Percentiles rank a stretch among this genome's conserved stretches.
Conservation (phyloP, 2,329 filamentous ascomycete genomes). For the Colletotrichum sublineola region DNA sequence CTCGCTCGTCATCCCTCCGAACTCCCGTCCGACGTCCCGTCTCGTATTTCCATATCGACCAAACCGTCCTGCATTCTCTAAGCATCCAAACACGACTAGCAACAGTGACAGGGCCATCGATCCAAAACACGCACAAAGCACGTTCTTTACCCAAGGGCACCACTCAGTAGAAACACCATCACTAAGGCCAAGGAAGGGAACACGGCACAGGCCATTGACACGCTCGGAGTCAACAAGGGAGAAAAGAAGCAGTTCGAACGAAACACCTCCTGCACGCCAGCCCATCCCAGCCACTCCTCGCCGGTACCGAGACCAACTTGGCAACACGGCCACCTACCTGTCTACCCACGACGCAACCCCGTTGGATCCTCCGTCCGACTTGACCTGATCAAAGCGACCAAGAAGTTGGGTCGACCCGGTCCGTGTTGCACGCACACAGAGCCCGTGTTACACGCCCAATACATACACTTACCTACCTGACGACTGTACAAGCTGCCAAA, state of each 20-base stretch:
- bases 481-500: constrained; percentile 18
- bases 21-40: constrained; percentile 8
- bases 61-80: constrained; percentile 18
- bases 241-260: constrained; percentile 27
- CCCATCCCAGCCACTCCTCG: constrained; percentile 29
- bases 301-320: constrained; percentile 34
- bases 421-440: constrained; percentile 36
- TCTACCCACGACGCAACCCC: constrained; percentile 25
- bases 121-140: background rate
- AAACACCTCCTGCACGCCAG: constrained; percentile 22
- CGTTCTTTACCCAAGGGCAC: constrained; percentile 23
- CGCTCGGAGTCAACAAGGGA: constrained; percentile 19
- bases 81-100: constrained; percentile 13
- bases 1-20: background rate
- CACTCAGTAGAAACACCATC: constrained; percentile 21
- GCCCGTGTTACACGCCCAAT: constrained; percentile 27
- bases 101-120: constrained; percentile 30
- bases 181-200: constrained; percentile 1
- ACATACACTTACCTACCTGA: background rate
- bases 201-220: background rate
- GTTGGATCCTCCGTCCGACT: constrained; percentile 39
- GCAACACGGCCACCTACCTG: constrained; percentile 26
- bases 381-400: constrained; percentile 30
- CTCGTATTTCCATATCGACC: constrained; percentile 5
- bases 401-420: constrained; percentile 38